These are phyloP conservation scores for Hordeum pubiflorum DNA, from an alignment of 202 grass and related monocot genomes.

Conservation along the genomic window DNA sequence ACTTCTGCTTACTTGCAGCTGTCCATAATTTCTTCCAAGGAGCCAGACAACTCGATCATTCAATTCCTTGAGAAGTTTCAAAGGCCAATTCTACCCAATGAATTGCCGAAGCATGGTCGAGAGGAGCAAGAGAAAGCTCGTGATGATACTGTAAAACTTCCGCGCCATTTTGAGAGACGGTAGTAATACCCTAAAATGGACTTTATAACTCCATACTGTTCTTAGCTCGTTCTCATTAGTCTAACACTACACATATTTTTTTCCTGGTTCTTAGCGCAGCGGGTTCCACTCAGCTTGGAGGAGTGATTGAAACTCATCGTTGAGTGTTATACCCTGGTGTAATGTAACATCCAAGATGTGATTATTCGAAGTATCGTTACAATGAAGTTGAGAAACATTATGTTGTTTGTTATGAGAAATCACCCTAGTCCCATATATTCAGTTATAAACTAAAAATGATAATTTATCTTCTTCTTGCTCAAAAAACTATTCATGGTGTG, in stretches of 20 bases:
- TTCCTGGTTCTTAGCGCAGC: not conserved
- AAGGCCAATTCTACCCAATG: not conserved
- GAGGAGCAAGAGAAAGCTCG: not conserved
- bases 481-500: not conserved
- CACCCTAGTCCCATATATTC: not conserved
- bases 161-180: conserved; percentile 37
- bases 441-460: not conserved
- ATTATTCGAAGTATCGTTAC: not conserved
- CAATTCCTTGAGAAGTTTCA: not conserved
- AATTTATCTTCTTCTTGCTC: not conserved
- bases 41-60: conserved; percentile 7
- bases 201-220: not conserved
- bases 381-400: not conserved
- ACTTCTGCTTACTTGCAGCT: conserved; percentile 24
- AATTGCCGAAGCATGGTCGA: not conserved
- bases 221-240: not conserved
- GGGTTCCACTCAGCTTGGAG: not conserved
- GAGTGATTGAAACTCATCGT: not conserved
- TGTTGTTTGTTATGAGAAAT: not conserved
- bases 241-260: not conserved
- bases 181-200: not conserved
- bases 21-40: not conserved
- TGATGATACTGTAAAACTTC: not conserved
- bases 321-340: not conserved
- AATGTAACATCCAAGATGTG: not conserved